Evolutionary conservation across 169 alveolate species (phyloP).

Genomic region (Babesia ovis): DNA sequence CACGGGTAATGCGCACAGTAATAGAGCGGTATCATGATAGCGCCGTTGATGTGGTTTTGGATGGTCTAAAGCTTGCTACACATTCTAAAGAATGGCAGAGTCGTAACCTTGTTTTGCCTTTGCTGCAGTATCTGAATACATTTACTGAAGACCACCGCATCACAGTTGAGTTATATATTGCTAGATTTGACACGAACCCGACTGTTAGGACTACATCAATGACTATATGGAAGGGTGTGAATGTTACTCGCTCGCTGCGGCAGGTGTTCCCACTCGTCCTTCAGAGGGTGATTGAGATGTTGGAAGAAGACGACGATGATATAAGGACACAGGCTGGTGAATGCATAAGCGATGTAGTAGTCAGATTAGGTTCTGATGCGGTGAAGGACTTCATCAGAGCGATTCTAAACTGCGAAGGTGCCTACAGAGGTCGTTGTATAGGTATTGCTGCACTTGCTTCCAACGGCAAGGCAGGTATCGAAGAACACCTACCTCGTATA

Average conservation of each 20-base stretch:
- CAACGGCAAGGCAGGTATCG: slow-evolving; percentile 34
- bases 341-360: slow-evolving; percentile 46
- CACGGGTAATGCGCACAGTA: slow-evolving; percentile 12
- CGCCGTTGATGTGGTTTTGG: slow-evolving; percentile 3
- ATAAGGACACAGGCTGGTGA: slow-evolving; percentile 38
- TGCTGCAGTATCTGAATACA: slow-evolving; percentile 27
- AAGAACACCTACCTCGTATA: slow-evolving; percentile 15
- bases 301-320: slow-evolving; percentile 33
- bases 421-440: slow-evolving; percentile 35
- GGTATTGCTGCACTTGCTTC: slow-evolving; percentile 42
- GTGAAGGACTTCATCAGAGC: slow-evolving; percentile 33
- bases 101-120: slow-evolving; percentile 12
- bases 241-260: slow-evolving; percentile 27
- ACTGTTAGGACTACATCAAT: slow-evolving; percentile 37
- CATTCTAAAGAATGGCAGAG: slow-evolving; percentile 40
- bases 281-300: slow-evolving; percentile 29
- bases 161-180: slow-evolving; percentile 19
- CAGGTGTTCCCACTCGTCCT: slow-evolving; percentile 42
- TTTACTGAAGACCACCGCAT: slow-evolving; percentile 16
- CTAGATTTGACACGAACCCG: slow-evolving; percentile 26
- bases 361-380: slow-evolving; percentile 22
- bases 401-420: slow-evolving; percentile 22
- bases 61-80: slow-evolving; percentile 15
- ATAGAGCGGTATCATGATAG: slow-evolving; percentile 10
- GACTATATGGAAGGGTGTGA: slow-evolving; percentile 53